Base-by-base conservation (phyloP, 2,329 filamentous ascomycete species). In the Blastomyces emzantsi region DNA sequence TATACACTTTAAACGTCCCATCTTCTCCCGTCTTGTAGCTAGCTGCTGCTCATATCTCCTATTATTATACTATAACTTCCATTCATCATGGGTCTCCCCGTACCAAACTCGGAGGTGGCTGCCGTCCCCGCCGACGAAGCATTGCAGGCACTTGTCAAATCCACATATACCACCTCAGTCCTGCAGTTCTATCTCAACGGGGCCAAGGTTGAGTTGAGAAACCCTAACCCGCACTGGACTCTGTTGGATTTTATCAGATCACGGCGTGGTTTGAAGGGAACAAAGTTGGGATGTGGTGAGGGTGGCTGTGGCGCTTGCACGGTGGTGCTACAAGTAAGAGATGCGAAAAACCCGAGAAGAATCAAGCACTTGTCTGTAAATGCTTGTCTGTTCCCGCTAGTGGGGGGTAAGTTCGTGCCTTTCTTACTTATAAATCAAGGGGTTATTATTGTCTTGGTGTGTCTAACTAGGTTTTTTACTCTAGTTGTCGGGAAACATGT, bases 281-380 rank as follows among this genome's bases (percentile, higher is more conserved):
- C 92, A 11, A 96, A 96, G 75, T 81, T 96, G 77, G 91, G 91
- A 45, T 95, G 91, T 77, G 90, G 90, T 59, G 91, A 96, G 78
- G 91, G 91, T 62, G 91, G 91, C 0, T 96, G 91, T 71, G 91
- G 91, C 69, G 92, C 92, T 64, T 96, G 91, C 72, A 96, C 91
- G 43, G 90, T 96, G 22, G 92, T 82, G 73, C 64, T 80, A 72
- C 68, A 70, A 47, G 62, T 64, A 0, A 61, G 59, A n/a, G 66
- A 67, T 36, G 30, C 49, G 9, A 25, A 13, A 1, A 90, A 88
- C 8, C 92, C 89, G 15, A 88, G 88, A 70, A 82, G 87, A 72
- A 89, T 95, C 69, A 93, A 94, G 72, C 91, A 96, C 78, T 89
- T 90, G 62, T 91, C 89, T 63, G 89, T 96, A 65, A 96, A 96